Evolutionary conservation across 306 rosid species (phyloP).

Genomic region (Malus domestica): DNA sequence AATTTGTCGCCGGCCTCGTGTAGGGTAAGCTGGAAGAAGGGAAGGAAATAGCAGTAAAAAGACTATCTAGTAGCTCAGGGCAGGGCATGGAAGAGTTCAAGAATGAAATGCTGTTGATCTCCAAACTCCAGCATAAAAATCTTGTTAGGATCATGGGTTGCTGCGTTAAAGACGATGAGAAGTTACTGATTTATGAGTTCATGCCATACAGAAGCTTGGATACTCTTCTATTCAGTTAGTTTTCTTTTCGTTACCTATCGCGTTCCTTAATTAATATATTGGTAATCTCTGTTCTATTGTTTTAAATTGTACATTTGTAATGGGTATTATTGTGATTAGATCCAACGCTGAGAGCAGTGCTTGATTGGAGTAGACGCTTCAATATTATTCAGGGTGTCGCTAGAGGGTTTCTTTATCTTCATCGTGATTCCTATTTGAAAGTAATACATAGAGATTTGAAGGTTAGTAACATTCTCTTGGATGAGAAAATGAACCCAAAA

Average conservation of each 20-base stretch:
- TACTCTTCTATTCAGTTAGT: conserved; percentile 25
- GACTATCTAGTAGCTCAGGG: conserved; percentile 25
- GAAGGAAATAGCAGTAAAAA: conserved; percentile 28
- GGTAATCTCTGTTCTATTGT: too few species aligned
- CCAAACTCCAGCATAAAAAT: conserved; percentile 34
- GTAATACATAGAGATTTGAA: conserved; percentile 22
- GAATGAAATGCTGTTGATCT: conserved; percentile 22
- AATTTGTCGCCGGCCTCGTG: not conserved
- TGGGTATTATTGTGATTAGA: too few species aligned
- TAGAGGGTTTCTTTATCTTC: conserved; percentile 14
- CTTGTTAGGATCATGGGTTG: conserved; percentile 33
- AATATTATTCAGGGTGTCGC: conserved; percentile 19
- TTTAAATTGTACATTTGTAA: too few species aligned
- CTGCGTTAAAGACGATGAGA: conserved; percentile 21
- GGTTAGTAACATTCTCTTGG: conserved; percentile 18
- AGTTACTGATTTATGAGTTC: conserved; percentile 29
- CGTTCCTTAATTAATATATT: too few species aligned
- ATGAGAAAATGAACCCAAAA: conserved; percentile 26
- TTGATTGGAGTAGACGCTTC: conserved; percentile 5
- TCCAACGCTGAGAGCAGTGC: not conserved
- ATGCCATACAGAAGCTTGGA: conserved; percentile 42
- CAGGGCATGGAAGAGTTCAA: conserved; percentile 34
- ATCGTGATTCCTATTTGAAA: not conserved
- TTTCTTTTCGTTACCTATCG: too few species aligned
- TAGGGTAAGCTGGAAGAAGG: conserved; percentile 25